Evolutionary conservation across 345 rosid genomes (phyloP), one percentile per base, ranked within the genome.

Genomic region (Noccaea caerulescens): DNA sequence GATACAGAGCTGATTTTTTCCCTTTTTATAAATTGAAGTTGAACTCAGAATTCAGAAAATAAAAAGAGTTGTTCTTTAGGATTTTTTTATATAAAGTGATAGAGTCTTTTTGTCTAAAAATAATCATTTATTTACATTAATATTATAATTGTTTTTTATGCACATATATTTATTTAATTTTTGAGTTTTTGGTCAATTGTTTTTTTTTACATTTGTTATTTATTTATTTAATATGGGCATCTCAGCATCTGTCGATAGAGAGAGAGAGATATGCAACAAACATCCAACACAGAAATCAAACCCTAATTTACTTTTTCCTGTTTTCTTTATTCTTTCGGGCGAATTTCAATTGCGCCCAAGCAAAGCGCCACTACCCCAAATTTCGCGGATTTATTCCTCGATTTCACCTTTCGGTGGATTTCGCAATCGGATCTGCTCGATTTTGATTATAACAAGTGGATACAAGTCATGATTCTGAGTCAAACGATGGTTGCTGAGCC

Each of bases 341-440:
- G 72, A 66, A 73, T 73, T 66, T 66, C 68, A 73, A 66, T 66
- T 66, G 67, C 77, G 72, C 66, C 44, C 66, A 73, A 57, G 58
- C 45, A 66, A 66, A 73, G 72, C 72, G 1, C 57, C 47, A 34
- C n/a, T 43, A 12, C 5, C 57, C 61, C 63, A 43, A 51, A 14
- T 43, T 63, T 63, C 39, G 3, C 44, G 56, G 38, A 42, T 42
- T 63, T 42, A 43, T 63, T 63, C 65, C 1, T 64, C 18, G 6
- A 72, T 18, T 72, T 36, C 6, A 0, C 32, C 51, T 46, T 58
- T 49, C 46, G 25, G 50, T 54, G 30, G 39, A 55, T 45, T 56
- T 45, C 51, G 8, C 72, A 66, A 49, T 73, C 72, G 32, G 72
- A 66, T 73, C 67, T 66, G 46, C 30, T 23, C 36, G 34, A 38